Evolutionary conservation across 2,329 filamentous ascomycete genomes (phyloP).

Genomic region (Diplodia seriata): DNA sequence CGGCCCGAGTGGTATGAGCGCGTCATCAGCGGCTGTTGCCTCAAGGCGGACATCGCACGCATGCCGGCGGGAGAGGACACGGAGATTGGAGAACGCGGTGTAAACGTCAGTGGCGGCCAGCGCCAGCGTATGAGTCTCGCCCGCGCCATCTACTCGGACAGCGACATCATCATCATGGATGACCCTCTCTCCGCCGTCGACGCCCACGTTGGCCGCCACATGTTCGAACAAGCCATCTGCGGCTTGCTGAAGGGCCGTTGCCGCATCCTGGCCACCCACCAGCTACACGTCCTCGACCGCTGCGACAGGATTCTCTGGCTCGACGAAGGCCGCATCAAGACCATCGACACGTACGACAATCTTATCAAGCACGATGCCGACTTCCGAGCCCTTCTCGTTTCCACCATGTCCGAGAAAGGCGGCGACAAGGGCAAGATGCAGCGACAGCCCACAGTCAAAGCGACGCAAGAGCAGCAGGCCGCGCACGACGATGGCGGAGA

Average conservation of each 20-base stretch:
- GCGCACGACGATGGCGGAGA: slow-evolving; percentile 62
- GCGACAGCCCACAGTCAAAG: slow-evolving; percentile 41
- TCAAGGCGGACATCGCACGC: slow-evolving; percentile 87
- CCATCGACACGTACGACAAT: slow-evolving; percentile 87
- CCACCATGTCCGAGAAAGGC: slow-evolving; percentile 69
- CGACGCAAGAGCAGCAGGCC: slow-evolving; percentile 57
- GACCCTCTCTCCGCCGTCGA: slow-evolving; percentile 66
- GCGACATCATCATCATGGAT: slow-evolving; percentile 69
- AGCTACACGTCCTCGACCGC: slow-evolving; percentile 87
- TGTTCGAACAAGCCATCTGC: slow-evolving; percentile 94
- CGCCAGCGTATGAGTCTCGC: slow-evolving; percentile 96
- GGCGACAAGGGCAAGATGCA: background rate
- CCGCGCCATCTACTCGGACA: slow-evolving; percentile 72
- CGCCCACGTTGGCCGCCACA: slow-evolving; percentile 68
- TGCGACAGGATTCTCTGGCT: slow-evolving; percentile 95
- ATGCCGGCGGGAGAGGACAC: slow-evolving; percentile 87
- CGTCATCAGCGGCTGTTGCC: slow-evolving; percentile 83
- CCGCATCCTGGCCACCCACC: slow-evolving; percentile 90
- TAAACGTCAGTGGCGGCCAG: slow-evolving; percentile 93
- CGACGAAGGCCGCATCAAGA: slow-evolving; percentile 82
- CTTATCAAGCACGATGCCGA: slow-evolving; percentile 79
- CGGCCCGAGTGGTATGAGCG: slow-evolving; percentile 79
- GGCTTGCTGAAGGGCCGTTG: slow-evolving; percentile 89
- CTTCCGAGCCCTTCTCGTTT: slow-evolving; percentile 84
- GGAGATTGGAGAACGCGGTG: slow-evolving; percentile 93